These are phyloP conservation scores for Phlyctochytrium planicorne DNA, from an alignment of 192 early-diverging fungal genomes.

Conservation along the genomic window DNA sequence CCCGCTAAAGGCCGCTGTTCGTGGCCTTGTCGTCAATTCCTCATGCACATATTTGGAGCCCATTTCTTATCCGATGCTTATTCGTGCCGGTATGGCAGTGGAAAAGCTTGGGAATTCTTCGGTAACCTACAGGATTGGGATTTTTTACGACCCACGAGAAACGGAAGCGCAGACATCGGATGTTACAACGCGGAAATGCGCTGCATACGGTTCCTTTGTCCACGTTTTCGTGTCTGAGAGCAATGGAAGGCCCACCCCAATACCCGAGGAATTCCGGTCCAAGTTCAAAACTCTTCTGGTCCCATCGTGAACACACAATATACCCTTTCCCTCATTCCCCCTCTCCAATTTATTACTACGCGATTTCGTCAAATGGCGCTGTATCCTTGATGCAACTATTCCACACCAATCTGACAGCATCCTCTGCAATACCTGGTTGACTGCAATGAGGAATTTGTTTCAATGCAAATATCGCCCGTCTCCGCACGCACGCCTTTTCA, in stretches of 20 bases:
- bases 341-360: slow-evolving; percentile 8
- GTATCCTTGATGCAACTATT: slow-evolving; percentile 91
- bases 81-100: not conserved
- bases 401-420: slow-evolving; percentile 84
- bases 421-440: slow-evolving; percentile 74
- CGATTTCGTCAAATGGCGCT: slow-evolving; percentile 93
- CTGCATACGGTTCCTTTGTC: not conserved
- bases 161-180: not conserved
- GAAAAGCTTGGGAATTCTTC: not conserved
- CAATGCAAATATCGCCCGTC: slow-evolving; percentile 81
- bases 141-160: too few relatives aligned
- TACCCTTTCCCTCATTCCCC: too few relatives aligned
- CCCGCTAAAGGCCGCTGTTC: not conserved
- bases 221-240: not conserved
- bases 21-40: not conserved
- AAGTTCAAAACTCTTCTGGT: not conserved
- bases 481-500: slow-evolving; percentile 71
- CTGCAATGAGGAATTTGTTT: slow-evolving; percentile 74
- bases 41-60: not conserved
- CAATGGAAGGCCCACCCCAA: not conserved
- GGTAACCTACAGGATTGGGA: not conserved
- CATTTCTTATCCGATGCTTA: not conserved
- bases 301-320: too few relatives aligned
- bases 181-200: not conserved
- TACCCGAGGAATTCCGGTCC: not conserved